Conservation (phyloP, 176 grass and related monocot species). For the Rhynchospora pubera region DNA sequence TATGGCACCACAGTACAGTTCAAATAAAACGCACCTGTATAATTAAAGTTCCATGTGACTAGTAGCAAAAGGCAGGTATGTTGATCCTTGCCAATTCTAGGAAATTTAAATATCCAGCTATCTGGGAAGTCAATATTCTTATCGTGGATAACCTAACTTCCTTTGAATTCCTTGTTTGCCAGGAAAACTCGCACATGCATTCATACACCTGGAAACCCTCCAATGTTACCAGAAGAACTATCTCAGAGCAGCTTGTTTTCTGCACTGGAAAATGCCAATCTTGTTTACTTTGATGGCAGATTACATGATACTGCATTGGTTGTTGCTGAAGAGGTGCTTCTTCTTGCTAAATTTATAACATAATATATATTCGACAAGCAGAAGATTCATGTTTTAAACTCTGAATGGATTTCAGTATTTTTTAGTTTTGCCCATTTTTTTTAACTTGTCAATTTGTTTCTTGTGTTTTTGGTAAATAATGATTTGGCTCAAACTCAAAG, state of each 20-base stretch:
- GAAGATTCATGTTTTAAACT: neutral
- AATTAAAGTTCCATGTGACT: neutral
- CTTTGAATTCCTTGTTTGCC: slow-evolving; percentile 4
- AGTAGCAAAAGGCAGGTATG: neutral
- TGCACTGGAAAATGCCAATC: slow-evolving; percentile 48
- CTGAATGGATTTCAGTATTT: neutral
- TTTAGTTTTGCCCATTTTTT: neutral
- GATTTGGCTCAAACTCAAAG: neutral
- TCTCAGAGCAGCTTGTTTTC: slow-evolving; percentile 48
- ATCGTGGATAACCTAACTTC: neutral
- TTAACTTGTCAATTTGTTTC: neutral
- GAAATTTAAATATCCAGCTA: neutral
- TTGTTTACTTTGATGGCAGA: slow-evolving; percentile 83
- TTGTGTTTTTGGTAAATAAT: neutral
- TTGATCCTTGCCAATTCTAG: neutral
- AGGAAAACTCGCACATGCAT: slow-evolving; percentile 99
- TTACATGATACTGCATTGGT: slow-evolving; percentile 76
- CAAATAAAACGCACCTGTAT: neutral
- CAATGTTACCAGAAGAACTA: slow-evolving; percentile 70
- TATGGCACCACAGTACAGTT: neutral
- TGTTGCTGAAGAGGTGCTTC: slow-evolving; percentile 88
- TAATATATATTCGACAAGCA: neutral
- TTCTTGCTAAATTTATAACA: neutral
- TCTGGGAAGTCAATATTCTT: neutral
- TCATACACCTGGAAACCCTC: slow-evolving; percentile 76